These are phyloP conservation scores for Breynia disticha DNA, from an alignment of 441 rosid genomes.

Conservation along the genomic window DNA sequence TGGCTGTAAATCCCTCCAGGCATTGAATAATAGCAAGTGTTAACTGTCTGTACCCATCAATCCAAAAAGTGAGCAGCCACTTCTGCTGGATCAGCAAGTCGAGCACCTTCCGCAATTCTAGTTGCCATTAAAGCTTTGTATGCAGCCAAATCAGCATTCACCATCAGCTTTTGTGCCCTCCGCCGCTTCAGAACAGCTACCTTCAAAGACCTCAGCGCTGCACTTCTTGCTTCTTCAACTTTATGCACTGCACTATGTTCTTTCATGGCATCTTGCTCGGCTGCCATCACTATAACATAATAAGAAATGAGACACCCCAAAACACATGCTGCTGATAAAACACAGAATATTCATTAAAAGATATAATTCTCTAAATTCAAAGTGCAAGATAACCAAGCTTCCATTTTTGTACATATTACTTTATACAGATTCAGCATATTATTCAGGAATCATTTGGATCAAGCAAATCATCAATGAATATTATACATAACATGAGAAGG, in stretches of 20 bases:
- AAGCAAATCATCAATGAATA: too few species aligned
- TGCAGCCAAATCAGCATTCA: constrained; percentile 61
- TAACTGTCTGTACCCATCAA: too few species aligned
- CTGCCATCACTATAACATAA: constrained; percentile 42
- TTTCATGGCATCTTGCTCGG: constrained; percentile 39
- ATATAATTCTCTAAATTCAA: too few species aligned
- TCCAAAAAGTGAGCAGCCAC: constrained; percentile 24
- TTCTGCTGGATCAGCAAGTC: constrained; percentile 24
- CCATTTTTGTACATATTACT: too few species aligned
- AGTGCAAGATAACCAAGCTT: neutral
- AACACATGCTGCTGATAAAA: too few species aligned
- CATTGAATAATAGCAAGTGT: too few species aligned
- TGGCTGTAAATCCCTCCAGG: neutral
- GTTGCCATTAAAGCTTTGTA: constrained; percentile 60
- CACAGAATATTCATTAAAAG: too few species aligned
- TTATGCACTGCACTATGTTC: constrained; percentile 28
- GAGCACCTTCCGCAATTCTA: constrained; percentile 56
- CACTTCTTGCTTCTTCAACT: constrained; percentile 39
- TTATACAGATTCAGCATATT: too few species aligned
- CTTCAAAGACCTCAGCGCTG: constrained; percentile 29
- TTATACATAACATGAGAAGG: too few species aligned
- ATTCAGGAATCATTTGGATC: too few species aligned
- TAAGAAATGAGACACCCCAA: too few species aligned
- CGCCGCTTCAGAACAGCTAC: constrained; percentile 40
- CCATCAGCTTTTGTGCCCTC: constrained; percentile 58